Conservation (phyloP, 2,329 filamentous ascomycete genomes). For the Coniochaeta pulveracea region DNA sequence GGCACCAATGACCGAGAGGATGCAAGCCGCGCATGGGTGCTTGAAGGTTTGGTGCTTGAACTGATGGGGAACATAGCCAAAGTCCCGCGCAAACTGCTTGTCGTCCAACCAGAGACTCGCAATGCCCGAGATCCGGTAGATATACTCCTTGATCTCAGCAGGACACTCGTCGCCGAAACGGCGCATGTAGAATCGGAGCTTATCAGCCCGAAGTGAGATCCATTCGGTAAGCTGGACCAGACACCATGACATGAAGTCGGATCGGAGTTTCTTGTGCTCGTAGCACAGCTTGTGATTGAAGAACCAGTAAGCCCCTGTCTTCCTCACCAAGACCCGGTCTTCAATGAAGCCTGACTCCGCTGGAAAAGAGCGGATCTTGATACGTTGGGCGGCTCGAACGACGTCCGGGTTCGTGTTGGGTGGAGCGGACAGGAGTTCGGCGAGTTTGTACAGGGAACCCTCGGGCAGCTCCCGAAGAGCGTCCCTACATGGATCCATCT, state of each 20-base stretch:
- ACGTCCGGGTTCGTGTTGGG: too few relatives aligned
- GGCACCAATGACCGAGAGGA: conserved; percentile 35
- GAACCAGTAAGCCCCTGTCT: too few relatives aligned
- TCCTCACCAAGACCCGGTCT: too few relatives aligned
- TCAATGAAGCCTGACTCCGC: conserved; percentile 10
- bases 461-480: too few relatives aligned
- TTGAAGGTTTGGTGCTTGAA: conserved; percentile 7
- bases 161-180: conserved; percentile 4
- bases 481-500: too few relatives aligned
- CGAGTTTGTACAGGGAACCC: too few relatives aligned
- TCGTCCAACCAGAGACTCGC: conserved; percentile 27
- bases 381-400: too few relatives aligned
- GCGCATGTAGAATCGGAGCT: conserved; percentile 15
- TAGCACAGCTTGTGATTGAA: too few relatives aligned
- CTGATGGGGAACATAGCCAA: conserved; percentile 18
- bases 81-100: conserved; percentile 22
- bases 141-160: conserved; percentile 12
- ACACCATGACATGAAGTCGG: conserved; percentile 30
- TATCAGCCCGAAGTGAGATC: conserved; percentile 20
- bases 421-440: too few relatives aligned
- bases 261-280: conserved; percentile 27
- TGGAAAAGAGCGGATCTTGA: conserved; percentile 4
- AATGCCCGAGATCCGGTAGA: conserved; percentile 20
- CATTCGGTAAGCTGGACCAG: conserved; percentile 30
- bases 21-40: conserved; percentile 39